These are phyloP conservation scores for Plantago coronopus DNA, from an alignment of 305 asterid species.

Conservation along the genomic window DNA sequence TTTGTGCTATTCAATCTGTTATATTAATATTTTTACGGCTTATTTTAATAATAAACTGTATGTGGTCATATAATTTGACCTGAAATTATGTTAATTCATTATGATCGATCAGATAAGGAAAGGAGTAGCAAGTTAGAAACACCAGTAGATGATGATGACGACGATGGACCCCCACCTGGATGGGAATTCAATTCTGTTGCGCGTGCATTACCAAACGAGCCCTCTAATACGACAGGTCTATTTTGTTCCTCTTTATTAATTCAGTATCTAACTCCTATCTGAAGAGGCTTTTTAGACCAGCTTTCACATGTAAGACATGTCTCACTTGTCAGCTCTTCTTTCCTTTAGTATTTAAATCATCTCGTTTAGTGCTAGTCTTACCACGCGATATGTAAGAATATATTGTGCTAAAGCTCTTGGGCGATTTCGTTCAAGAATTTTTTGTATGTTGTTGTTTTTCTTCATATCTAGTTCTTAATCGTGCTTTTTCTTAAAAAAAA, in stretches of 20 bases:
- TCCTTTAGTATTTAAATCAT: too few relatives aligned
- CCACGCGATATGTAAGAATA: too few relatives aligned
- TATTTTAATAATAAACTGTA: not conserved
- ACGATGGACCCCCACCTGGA: slow-evolving; percentile 72
- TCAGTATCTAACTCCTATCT: slow-evolving; percentile 17
- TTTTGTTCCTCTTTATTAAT: slow-evolving; percentile 15
- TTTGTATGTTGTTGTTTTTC: not conserved
- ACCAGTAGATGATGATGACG: slow-evolving; percentile 34
- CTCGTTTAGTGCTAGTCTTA: too few relatives aligned
- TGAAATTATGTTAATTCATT: slow-evolving; percentile 21
- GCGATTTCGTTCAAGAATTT: too few relatives aligned
- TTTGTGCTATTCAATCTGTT: not conserved
- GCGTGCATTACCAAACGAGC: slow-evolving; percentile 31
- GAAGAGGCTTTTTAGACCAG: not conserved
- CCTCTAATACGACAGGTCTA: slow-evolving; percentile 34
- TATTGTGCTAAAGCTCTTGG: too few relatives aligned
- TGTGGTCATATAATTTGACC: slow-evolving; percentile 14
- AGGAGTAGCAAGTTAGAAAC: slow-evolving; percentile 37
- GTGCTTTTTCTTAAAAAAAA: slow-evolving; percentile 9
- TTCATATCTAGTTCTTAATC: not conserved
- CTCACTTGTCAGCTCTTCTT: too few relatives aligned
- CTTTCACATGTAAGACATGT: too few relatives aligned
- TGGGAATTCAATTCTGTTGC: slow-evolving; percentile 43
- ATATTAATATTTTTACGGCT: not conserved
- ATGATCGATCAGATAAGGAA: slow-evolving; percentile 41